These are phyloP conservation scores for Phlegmacium glaucopus DNA, from an alignment of 768 basidiomycete species.

Conservation along the genomic window DNA sequence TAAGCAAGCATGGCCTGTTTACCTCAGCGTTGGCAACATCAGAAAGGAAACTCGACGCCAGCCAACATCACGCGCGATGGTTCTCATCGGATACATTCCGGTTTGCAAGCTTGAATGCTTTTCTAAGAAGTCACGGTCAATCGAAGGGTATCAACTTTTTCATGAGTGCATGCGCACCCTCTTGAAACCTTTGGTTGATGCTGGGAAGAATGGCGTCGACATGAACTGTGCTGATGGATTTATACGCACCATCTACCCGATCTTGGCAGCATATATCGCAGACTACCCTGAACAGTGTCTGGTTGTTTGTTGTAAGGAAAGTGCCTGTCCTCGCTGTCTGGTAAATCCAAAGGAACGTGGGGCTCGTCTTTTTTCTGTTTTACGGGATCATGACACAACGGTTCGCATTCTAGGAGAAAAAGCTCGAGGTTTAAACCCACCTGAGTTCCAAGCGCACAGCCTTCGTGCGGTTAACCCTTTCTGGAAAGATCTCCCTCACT, in stretches of 20 bases:
- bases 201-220: slow-evolving; percentile 26
- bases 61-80: slow-evolving; percentile 26
- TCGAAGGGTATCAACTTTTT: slow-evolving; percentile 30
- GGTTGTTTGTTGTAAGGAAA: slow-evolving; percentile 20
- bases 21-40: slow-evolving; percentile 37
- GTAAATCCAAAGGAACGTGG: slow-evolving; percentile 13
- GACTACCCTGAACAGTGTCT: slow-evolving; percentile 41
- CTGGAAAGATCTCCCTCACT: slow-evolving; percentile 37
- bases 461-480: slow-evolving; percentile 27
- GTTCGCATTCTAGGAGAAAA: not conserved
- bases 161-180: slow-evolving; percentile 24
- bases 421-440: not conserved
- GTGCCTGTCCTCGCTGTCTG: slow-evolving; percentile 16
- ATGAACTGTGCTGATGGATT: slow-evolving; percentile 31
- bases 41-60: slow-evolving; percentile 27
- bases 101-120: slow-evolving; percentile 30
- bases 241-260: slow-evolving; percentile 26
- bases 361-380: slow-evolving; percentile 2
- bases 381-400: slow-evolving; percentile 1
- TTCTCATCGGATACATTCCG: slow-evolving; percentile 40
- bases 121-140: slow-evolving; percentile 18
- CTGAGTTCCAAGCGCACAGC: slow-evolving; percentile 11
- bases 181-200: slow-evolving; percentile 20
- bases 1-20: slow-evolving; percentile 39
- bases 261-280: slow-evolving; percentile 34